Percentiles rank a stretch among this genome's conserved stretches.
phyloP scores from a whole-genome alignment of 73 alveolate species.

The Tetrahymena malaccensis region DNA sequence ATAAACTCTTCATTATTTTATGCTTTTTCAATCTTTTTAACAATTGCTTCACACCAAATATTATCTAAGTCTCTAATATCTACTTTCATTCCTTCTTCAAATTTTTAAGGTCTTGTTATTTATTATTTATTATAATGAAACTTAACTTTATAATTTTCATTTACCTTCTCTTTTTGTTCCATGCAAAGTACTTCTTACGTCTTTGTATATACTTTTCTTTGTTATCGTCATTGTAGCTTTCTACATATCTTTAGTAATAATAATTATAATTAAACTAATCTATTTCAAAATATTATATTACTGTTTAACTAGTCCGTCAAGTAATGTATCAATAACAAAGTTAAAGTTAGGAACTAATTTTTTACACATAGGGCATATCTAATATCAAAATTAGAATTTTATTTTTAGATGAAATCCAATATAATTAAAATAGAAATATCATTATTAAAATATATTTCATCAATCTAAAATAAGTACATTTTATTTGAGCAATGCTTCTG shows the following conservation, averaged over 20 bases:
- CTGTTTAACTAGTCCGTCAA: background rate
- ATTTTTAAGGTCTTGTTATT: background rate
- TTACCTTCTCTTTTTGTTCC: background rate
- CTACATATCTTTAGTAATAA: background rate
- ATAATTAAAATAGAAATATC: background rate
- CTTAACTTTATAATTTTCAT: background rate
- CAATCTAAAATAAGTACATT: background rate
- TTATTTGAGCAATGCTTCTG: background rate
- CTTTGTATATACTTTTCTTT: background rate
- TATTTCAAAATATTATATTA: background rate
- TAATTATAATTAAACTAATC: background rate
- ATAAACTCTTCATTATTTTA: background rate
- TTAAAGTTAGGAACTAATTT: background rate
- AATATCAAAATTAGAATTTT: background rate
- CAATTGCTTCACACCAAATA: background rate
- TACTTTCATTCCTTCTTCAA: background rate
- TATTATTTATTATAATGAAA: background rate
- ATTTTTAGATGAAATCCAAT: background rate
- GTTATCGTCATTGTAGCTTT: background rate
- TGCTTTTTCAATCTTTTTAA: background rate
- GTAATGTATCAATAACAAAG: background rate
- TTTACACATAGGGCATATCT: background rate
- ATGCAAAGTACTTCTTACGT: background rate
- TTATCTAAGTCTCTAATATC: background rate
- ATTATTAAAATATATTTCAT: background rate